Evolutionary conservation across 345 rosid genomes (phyloP), one percentile per base, ranked within the genome.

Genomic region (Gossypium thurberi): DNA sequence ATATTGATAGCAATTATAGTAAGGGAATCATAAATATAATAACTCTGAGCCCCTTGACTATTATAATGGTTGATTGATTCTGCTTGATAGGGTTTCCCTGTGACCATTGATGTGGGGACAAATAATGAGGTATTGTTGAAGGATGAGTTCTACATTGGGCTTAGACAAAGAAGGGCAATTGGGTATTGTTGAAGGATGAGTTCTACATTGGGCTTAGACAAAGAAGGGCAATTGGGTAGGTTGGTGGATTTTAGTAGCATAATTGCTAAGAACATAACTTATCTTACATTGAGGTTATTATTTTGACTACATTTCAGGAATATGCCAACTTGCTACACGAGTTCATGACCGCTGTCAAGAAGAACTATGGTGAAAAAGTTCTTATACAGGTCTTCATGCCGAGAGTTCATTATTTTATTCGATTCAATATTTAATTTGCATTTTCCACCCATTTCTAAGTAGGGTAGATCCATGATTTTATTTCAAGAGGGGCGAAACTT

Each of bases 31-130:
- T 3, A 0, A 17, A 33, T 33, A 33, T 33, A 33, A 28, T 28
- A 28, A 28, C 5, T 28, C 5, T 28, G 5, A 28, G 6, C 37
- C 37, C 4, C 37, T 28, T 28, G 37, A 33, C 37, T 33, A 33
- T 33, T 4, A 4, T 33, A 4, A 33, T 4, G 6, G 37, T 33
- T 20, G 40, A n/a, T 65, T 73, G 15, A 28, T 69, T 69, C 56
- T 74, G 52, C 61, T 71, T 74, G 79, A 44, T 65, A 93, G 97
- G 88, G 98, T 82, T 93, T 91, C 79, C 97, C 97, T 40, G 70
- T 89, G 72, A 93, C 97, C 26, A 84, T 91, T 76, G 98, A 93
- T 78, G 97, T 93, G 83, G 98, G 98, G 52, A 89, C 98, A 75
- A 91, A 91, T 87, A 93, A 91, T 81, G 93, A 89, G 79, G 57